phyloP scores from a whole-genome alignment of 352 stramenopile genomes.

The Globisporangium canariense region DNA sequence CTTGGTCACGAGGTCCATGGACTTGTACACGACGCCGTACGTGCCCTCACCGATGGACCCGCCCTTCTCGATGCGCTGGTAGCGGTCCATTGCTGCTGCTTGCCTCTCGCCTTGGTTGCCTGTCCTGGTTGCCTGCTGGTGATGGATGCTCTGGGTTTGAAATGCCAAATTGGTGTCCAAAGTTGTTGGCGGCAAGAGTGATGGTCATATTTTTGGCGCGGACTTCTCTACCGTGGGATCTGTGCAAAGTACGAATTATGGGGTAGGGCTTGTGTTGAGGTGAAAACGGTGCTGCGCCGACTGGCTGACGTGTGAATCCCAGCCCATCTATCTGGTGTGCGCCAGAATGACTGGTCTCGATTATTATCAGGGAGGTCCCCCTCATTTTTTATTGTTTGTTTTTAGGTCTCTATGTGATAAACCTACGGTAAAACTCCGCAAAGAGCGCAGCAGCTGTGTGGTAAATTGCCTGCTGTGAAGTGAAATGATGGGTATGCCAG shows the following conservation, averaged over 20 bases:
- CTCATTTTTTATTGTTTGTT: neutral
- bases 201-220: conserved; percentile 9
- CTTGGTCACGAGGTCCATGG: conserved; percentile 88
- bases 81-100: conserved; percentile 70
- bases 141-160: conserved; percentile 10
- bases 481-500: conserved; percentile 21
- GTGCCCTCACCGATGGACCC: conserved; percentile 93
- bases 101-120: neutral
- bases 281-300: neutral
- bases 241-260: conserved; percentile 9
- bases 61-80: conserved; percentile 93
- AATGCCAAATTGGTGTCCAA: conserved; percentile 2
- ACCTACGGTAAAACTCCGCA: conserved; percentile 14
- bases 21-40: conserved; percentile 98
- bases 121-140: neutral
- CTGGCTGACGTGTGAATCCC: neutral
- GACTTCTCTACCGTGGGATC: neutral
- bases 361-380: conserved; percentile 14
- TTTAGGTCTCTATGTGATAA: too few relatives aligned
- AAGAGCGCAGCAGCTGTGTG: neutral
- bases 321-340: neutral
- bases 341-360: conserved; percentile 13
- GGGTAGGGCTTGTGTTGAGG: conserved; percentile 17
- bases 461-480: conserved; percentile 13
- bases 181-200: conserved; percentile 6